phyloP scores from a whole-genome alignment of 2,329 filamentous ascomycete species.

The Scedosporium dehoogii region DNA sequence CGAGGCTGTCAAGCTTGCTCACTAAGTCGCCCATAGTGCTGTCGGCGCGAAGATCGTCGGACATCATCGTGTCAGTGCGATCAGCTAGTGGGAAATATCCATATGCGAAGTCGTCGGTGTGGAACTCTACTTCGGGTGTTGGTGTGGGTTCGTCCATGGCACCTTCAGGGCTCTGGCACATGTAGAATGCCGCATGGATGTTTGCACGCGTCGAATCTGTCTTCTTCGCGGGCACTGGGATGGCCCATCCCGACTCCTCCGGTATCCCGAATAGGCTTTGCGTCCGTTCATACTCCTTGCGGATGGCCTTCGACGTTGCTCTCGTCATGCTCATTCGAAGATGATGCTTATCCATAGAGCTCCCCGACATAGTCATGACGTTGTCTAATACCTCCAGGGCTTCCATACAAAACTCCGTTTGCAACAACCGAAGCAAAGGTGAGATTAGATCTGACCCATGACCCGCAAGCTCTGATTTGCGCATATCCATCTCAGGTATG shows the following conservation, averaged over 20 bases:
- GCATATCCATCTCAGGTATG: slow-evolving; percentile 88
- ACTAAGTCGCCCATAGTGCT: slow-evolving; percentile 75
- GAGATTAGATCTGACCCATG: slow-evolving; percentile 95
- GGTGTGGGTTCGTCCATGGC: slow-evolving; percentile 48
- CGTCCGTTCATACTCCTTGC: slow-evolving; percentile 90
- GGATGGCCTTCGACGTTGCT: slow-evolving; percentile 71
- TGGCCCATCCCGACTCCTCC: slow-evolving; percentile 90
- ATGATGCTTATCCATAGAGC: slow-evolving; percentile 87
- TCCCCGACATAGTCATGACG: slow-evolving; percentile 88
- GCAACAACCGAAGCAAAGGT: slow-evolving; percentile 75
- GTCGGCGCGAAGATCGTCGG: slow-evolving; percentile 66
- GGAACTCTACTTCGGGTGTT: slow-evolving; percentile 86
- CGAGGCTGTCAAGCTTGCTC: slow-evolving; percentile 65
- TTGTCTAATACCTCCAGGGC: slow-evolving; percentile 87
- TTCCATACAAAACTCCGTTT: slow-evolving; percentile 89
- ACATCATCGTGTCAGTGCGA: slow-evolving; percentile 85
- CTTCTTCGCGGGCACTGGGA: slow-evolving; percentile 84
- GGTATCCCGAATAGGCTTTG: slow-evolving; percentile 95
- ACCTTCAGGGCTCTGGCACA: slow-evolving; percentile 63
- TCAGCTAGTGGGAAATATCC: slow-evolving; percentile 64
- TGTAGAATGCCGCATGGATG: slow-evolving; percentile 93
- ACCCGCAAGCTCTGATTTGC: slow-evolving; percentile 75
- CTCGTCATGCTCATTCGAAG: slow-evolving; percentile 97
- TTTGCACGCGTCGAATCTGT: slow-evolving; percentile 80
- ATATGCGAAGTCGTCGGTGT: slow-evolving; percentile 77